Evolutionary conservation across 139 green algal species (phyloP), one percentile per base, ranked within the genome.

Genomic region (Mychonastes homosphaera): DNA sequence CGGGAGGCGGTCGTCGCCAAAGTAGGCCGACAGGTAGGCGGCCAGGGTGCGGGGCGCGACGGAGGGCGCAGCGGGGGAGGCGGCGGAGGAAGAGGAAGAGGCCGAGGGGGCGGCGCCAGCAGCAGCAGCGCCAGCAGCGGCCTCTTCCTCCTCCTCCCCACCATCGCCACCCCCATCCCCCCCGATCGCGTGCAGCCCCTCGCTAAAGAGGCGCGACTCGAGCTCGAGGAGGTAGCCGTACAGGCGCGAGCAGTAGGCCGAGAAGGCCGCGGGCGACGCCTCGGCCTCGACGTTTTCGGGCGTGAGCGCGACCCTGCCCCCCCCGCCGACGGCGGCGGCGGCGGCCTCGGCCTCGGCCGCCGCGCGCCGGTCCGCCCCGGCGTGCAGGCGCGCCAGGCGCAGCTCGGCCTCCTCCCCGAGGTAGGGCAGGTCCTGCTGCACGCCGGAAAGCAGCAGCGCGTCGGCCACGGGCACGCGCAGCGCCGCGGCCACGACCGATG

Each of bases 111-210:
- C 36, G 12, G 13, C 12, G 36, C 36, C 13, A 13, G 36, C 36
- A 13, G 12, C 36, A 44, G 13, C 36, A 10, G 12, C 13, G 36
- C 10, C 36, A 10, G 36, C 36, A 44, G 12, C 10, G 13, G 12
- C 36, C 10, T n/a, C 36, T n/a, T 44, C 36, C 36, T 44, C 12
- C 36, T 13, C 36, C 13, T 10, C 36, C 36, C 36, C 36, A 44
- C 36, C 36, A n/a, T n/a, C n/a, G n/a, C n/a, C n/a, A n/a, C n/a
- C n/a, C n/a, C n/a, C n/a, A n/a, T n/a, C n/a, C n/a, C 69, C 30
- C 13, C 92, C 92, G 58, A 98, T 70, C 44, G 87, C 79, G 73
- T 98, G 92, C 65, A 98, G 75, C 0, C 92, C 92, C 69, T 95
- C 86, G 23, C 77, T 90, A 73, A 95, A 98, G n/a, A 98, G 71